phyloP scores from a whole-genome alignment of 768 basidiomycete genomes.

The Kwoniella dendrophila region DNA sequence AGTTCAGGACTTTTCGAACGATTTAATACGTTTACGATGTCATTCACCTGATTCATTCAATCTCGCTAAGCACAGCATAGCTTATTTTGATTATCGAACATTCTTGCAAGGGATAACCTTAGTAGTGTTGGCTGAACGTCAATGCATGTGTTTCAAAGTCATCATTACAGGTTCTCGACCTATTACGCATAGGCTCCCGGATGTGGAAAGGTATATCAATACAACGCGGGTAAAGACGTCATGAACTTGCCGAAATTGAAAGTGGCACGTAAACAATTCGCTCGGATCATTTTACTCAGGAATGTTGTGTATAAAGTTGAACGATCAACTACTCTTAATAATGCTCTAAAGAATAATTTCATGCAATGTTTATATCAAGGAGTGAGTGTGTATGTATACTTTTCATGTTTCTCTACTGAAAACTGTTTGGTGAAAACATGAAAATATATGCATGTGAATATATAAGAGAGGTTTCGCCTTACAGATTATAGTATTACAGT shows the following conservation, averaged over 20 bases:
- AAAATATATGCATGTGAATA: not conserved
- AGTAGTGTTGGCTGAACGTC: no score
- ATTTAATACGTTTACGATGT: no score
- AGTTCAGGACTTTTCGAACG: no score
- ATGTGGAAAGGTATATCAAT: no score
- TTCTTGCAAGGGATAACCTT: no score
- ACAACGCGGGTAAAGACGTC: slow-evolving; percentile 1
- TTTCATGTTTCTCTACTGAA: not conserved
- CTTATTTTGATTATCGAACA: no score
- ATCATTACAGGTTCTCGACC: no score
- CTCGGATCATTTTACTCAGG: slow-evolving; percentile 1
- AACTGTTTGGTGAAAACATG: not conserved
- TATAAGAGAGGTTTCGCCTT: not conserved
- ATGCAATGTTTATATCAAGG: no score
- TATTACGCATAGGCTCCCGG: no score
- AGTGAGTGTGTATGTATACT: not conserved
- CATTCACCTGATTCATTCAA: no score
- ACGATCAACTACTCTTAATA: slow-evolving; percentile 1
- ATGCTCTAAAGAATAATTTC: not conserved
- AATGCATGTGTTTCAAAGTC: no score
- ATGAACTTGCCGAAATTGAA: not conserved
- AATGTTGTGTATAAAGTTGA: not conserved
- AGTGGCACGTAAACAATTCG: slow-evolving; percentile 4
- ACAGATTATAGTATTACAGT: not conserved
- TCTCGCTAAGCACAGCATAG: no score